Percentiles rank a stretch among this genome's conserved stretches.
Evolutionary conservation across 2,329 filamentous ascomycete genomes (phyloP).

Genomic region (Botrytis hyacinthi): DNA sequence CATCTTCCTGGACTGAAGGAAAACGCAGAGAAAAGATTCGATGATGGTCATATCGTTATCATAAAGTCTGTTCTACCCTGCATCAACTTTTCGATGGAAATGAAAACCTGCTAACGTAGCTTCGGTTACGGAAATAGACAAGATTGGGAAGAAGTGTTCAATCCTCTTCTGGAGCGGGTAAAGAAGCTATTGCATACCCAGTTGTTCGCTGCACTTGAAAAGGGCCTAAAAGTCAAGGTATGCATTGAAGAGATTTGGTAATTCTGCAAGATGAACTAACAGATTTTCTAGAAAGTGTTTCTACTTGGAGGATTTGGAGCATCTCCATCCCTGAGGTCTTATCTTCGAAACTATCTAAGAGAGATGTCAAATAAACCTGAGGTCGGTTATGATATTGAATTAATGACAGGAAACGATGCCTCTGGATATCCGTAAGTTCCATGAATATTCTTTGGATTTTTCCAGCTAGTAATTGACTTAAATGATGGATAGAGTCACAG

Average conservation of each 20-base stretch:
- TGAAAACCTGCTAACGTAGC: background rate
- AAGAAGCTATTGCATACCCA: constrained; percentile 20
- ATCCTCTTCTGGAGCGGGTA: constrained; percentile 24
- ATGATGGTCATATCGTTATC: background rate
- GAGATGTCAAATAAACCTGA: background rate
- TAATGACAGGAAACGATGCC: background rate
- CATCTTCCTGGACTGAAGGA: background rate
- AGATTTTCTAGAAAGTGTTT: constrained; percentile 26
- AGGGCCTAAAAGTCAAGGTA: constrained; percentile 20
- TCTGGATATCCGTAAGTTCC: background rate
- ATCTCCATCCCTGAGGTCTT: constrained; percentile 22
- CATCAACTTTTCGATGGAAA: background rate
- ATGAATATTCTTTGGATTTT: background rate
- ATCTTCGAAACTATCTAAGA: constrained; percentile 20
- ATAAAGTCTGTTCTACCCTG: background rate
- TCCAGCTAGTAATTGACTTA: background rate
- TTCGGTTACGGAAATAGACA: constrained; percentile 11
- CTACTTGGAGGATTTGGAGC: constrained; percentile 31
- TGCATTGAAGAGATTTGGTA: background rate
- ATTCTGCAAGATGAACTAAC: background rate
- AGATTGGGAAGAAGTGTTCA: constrained; percentile 26
- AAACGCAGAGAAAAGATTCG: constrained; percentile 11
- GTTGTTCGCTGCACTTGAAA: constrained; percentile 16
- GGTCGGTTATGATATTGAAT: constrained; percentile 1
- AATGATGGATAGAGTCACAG: constrained; percentile 21